These are phyloP conservation scores for Calamus simplicifolius DNA, from an alignment of 176 grass and related monocot species.

Conservation along the genomic window DNA sequence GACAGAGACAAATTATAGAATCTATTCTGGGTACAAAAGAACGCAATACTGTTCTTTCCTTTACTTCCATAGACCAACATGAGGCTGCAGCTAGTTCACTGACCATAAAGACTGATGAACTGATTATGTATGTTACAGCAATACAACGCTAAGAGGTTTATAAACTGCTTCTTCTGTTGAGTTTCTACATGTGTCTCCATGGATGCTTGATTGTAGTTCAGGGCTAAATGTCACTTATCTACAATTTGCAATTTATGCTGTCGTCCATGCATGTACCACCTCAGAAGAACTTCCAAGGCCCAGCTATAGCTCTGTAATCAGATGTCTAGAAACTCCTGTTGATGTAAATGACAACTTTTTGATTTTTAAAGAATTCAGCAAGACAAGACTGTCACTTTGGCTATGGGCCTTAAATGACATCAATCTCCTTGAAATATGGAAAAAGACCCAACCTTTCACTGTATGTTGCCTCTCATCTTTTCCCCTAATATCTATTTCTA, in stretches of 20 bases:
- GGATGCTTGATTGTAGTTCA: no score
- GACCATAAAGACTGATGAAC: slow-evolving; percentile 11
- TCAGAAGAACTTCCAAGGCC: slow-evolving; percentile 12
- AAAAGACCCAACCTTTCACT: slow-evolving; percentile 28
- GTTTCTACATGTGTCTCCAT: neutral
- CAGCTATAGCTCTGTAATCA: slow-evolving; percentile 7
- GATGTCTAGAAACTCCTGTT: slow-evolving; percentile 20
- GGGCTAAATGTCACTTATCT: neutral
- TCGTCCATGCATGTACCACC: slow-evolving; percentile 1
- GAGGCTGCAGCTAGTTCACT: slow-evolving; percentile 9
- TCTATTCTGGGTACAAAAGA: slow-evolving; percentile 12
- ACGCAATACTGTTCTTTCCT: slow-evolving; percentile 16
- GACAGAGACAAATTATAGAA: slow-evolving; percentile 49
- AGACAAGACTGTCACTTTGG: slow-evolving; percentile 56
- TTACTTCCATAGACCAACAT: slow-evolving; percentile 24
- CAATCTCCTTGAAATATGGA: slow-evolving; percentile 68
- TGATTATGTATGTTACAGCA: slow-evolving; percentile 3
- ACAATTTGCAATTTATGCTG: slow-evolving; percentile 5
- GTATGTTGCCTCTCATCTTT: slow-evolving; percentile 26
- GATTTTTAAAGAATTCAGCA: slow-evolving; percentile 68
- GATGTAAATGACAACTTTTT: slow-evolving; percentile 32
- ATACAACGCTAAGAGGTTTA: slow-evolving; percentile 6
- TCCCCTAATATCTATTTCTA: no score
- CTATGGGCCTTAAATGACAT: slow-evolving; percentile 42
- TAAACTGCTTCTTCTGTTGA: neutral